Conservation (phyloP, 352 stramenopile species). For the Pythium apleroticum region DNA sequence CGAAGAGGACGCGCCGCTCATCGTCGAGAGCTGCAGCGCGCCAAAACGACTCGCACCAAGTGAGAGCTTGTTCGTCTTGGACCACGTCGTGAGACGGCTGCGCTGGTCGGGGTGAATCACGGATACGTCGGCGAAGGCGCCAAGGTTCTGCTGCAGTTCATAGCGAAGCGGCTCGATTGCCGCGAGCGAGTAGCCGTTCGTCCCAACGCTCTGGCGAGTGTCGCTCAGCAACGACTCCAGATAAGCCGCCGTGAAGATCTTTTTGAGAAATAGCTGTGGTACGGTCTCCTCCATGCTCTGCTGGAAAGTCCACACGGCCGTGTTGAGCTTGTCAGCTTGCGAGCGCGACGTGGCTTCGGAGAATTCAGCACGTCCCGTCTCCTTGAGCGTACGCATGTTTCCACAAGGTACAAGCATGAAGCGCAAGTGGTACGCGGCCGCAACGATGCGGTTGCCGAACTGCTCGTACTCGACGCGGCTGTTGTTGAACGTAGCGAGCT, state of each 20-base stretch:
- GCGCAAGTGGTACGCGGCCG: slow-evolving; percentile 12
- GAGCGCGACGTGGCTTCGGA: not conserved
- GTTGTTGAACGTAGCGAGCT: slow-evolving; percentile 13
- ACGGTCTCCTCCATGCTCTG: slow-evolving; percentile 11
- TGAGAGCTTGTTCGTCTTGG: not conserved
- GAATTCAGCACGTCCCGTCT: not conserved
- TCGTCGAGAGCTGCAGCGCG: not conserved
- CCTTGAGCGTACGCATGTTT: slow-evolving; percentile 11
- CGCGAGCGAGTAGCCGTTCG: not conserved
- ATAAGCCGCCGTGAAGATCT: slow-evolving; percentile 7
- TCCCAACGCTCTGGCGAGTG: not conserved
- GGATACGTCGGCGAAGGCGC: not conserved
- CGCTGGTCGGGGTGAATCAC: not conserved
- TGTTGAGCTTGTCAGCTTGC: slow-evolving; percentile 7
- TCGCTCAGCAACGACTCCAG: not conserved
- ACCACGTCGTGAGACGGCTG: not conserved
- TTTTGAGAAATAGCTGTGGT: slow-evolving; percentile 13
- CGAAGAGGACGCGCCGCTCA: not conserved
- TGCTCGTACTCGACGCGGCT: slow-evolving; percentile 17
- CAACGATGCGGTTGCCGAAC: slow-evolving; percentile 7
- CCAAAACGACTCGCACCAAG: not conserved
- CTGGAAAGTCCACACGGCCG: slow-evolving; percentile 9
- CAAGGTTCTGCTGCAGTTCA: not conserved
- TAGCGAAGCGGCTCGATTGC: not conserved
- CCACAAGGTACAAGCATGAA: slow-evolving; percentile 16